Conservation (phyloP, 345 rosid species). For the Syzygium oleosum region DNA sequence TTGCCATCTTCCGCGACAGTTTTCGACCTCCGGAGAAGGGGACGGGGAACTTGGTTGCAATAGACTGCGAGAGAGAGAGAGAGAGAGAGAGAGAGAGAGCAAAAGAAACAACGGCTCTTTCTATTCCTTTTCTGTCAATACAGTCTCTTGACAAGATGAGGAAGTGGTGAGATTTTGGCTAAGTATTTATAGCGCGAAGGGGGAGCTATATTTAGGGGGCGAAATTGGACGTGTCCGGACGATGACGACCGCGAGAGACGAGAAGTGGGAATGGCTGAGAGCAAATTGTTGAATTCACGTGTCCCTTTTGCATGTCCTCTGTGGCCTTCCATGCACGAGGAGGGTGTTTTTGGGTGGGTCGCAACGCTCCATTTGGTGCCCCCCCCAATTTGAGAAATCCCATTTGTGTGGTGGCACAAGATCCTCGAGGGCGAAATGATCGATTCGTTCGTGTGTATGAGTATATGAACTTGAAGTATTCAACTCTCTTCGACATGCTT, state of each 20-base stretch:
- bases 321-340: neutral
- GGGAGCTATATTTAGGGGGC: neutral
- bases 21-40: neutral
- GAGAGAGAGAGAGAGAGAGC: neutral
- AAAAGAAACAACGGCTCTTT: neutral
- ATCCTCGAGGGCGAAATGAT: neutral
- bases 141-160: neutral
- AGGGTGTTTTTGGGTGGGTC: neutral
- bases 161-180: neutral
- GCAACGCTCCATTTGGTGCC: neutral
- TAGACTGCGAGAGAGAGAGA: neutral
- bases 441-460: neutral
- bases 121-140: neutral
- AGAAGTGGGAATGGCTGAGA: neutral
- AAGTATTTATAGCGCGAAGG: neutral
- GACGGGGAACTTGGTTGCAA: neutral
- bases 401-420: neutral
- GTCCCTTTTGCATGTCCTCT: neutral
- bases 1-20: neutral
- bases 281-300: neutral
- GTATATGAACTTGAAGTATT: neutral
- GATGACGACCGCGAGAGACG: neutral
- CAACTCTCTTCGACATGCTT: too few relatives aligned
- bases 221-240: neutral
- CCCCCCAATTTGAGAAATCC: too few relatives aligned